Evolutionary conservation across 192 early-diverging fungal genomes (phyloP), one percentile per base, ranked within the genome.

Genomic region (Backusella westeae): DNA sequence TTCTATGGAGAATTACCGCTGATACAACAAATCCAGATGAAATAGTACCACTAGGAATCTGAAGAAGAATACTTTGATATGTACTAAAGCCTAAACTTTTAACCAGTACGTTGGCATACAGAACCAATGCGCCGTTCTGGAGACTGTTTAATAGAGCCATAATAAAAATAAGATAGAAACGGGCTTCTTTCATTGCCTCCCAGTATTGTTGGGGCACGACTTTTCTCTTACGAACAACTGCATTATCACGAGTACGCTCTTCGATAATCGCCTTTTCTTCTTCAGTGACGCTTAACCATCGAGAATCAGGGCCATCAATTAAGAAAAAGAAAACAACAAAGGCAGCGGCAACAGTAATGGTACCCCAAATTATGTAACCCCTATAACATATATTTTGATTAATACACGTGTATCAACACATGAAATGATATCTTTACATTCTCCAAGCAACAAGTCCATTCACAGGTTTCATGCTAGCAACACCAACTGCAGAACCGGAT

Each of bases 351-450:
- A 75, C 67, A 12, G 78, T 80, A 14, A 72, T 19, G 0, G 39
- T 3, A 34, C 78, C 78, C 66, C 72, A 72, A 21, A 80, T 72
- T 17, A 80, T 34, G 32, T 77, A 77, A 29, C 76, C 71, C 77
- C 77, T 78, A 68, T 6, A 29, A 5, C 7, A 49, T 49, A 6
- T n/a, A 49, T 49, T 49, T 49, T 6, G 19, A 17, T 49, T 49
- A 67, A n/a, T 41, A 38, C 17, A 39, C 44, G 14, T 41, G 29
- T 38, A 26, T 71, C 1, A 6, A 19, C 5, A 49, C n/a, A 49
- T 19, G 19, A 49, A 49, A 49, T 49, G 6, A 7, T 6, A 32
- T 6, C 15, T 10, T n/a, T 75, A 75, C 78, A 73, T 75, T 75
- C 73, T 42, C 78, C 78, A 79, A 38, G 78, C 73, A 34, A 52